Evolutionary conservation across 495 filamentous ascomycete genomes (phyloP).

Genomic region (Darksidea phi): DNA sequence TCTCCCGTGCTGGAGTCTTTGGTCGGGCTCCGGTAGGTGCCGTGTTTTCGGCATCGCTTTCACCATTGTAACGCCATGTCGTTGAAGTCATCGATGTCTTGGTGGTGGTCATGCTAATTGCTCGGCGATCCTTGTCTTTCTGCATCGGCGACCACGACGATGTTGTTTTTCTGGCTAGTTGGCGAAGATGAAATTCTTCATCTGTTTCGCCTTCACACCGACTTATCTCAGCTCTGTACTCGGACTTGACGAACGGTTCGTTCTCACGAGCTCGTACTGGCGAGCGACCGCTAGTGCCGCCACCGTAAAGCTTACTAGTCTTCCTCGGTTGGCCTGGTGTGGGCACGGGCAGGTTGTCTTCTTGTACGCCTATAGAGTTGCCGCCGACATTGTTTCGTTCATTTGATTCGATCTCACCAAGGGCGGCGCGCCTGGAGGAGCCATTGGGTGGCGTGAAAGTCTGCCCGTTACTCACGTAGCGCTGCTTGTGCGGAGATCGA

Average conservation of each 20-base stretch:
- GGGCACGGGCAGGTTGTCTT: conserved; percentile 84
- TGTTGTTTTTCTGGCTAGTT: conserved; percentile 56
- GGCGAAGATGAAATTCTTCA: conserved; percentile 71
- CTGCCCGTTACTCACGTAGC: conserved; percentile 57
- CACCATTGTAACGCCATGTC: conserved; percentile 47
- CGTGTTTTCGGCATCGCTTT: conserved; percentile 42
- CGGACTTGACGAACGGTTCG: conserved; percentile 42
- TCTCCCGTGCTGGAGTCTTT: conserved; percentile 64
- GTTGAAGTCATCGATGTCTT: conserved; percentile 64
- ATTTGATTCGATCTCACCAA: conserved; percentile 87
- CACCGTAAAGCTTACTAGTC: conserved; percentile 60
- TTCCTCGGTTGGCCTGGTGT: conserved; percentile 96
- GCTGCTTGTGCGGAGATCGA: conserved; percentile 57
- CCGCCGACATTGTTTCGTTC: conserved; percentile 44
- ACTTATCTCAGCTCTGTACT: conserved; percentile 49
- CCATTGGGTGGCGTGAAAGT: conserved; percentile 81
- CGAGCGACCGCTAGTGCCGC: conserved; percentile 41
- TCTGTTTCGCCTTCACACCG: conserved; percentile 64
- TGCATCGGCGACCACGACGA: conserved; percentile 45
- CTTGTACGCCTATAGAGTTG: conserved; percentile 56
- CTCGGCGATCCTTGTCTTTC: conserved; percentile 51
- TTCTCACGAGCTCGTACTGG: conserved; percentile 47
- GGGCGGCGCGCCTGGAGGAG: conserved; percentile 72
- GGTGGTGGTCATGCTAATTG: conserved; percentile 60
- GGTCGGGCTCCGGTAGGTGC: conserved; percentile 49